Percentiles rank a stretch among this genome's conserved stretches.
Conservation (phyloP, 352 stramenopile species). For the Phytophthora idaei region DNA sequence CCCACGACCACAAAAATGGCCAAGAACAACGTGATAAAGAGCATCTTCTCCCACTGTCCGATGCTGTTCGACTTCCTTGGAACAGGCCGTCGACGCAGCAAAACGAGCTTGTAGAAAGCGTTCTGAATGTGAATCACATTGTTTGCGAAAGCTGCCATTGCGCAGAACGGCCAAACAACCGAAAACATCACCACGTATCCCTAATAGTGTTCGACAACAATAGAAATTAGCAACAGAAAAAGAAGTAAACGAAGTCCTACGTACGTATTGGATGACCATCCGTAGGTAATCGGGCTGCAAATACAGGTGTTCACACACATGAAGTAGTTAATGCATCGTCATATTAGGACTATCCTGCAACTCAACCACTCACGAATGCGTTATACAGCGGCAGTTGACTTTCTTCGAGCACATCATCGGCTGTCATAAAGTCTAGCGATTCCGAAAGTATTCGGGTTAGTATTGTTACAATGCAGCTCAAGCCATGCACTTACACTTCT, state of each 20-base stretch:
- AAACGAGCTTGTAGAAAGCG: slow-evolving; percentile 81
- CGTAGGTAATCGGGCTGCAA: slow-evolving; percentile 78
- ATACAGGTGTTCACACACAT: not conserved
- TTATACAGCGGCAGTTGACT: slow-evolving; percentile 84
- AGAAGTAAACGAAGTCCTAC: slow-evolving; percentile 4
- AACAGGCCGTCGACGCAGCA: slow-evolving; percentile 71
- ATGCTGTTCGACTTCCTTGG: slow-evolving; percentile 86
- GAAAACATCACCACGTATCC: slow-evolving; percentile 91
- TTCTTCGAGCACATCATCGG: slow-evolving; percentile 84
- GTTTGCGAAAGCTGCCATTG: slow-evolving; percentile 76
- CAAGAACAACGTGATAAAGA: slow-evolving; percentile 84
- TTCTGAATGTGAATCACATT: slow-evolving; percentile 87
- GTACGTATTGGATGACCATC: slow-evolving; percentile 90
- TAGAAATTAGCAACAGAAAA: slow-evolving; percentile 5
- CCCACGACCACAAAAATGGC: slow-evolving; percentile 85
- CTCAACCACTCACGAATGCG: slow-evolving; percentile 62
- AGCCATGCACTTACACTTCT: slow-evolving; percentile 53
- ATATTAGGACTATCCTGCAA: not conserved
- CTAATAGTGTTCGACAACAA: slow-evolving; percentile 27
- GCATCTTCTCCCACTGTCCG: slow-evolving; percentile 87
- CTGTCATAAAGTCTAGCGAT: slow-evolving; percentile 77
- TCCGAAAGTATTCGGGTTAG: not conserved
- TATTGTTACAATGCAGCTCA: not conserved
- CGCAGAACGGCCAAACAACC: slow-evolving; percentile 87
- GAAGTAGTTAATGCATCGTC: slow-evolving; percentile 5